phyloP scores from a whole-genome alignment of 129 eudicot species.

The Daucus carota region DNA sequence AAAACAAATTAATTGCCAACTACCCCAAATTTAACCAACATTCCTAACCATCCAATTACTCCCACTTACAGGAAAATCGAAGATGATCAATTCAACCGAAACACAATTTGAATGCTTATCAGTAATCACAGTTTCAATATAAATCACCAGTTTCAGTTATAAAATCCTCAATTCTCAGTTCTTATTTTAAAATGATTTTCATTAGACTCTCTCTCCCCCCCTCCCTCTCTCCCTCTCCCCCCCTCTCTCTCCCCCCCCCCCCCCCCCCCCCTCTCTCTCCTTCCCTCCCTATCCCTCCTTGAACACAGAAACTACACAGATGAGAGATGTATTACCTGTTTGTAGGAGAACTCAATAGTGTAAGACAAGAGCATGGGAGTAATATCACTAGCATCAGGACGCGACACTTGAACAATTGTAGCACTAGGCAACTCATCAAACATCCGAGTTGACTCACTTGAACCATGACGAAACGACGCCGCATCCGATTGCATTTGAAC shows the following conservation, averaged over 20 bases:
- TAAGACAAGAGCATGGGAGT: slow-evolving; percentile 75
- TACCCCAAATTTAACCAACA: neutral
- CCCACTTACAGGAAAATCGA: too few relatives aligned
- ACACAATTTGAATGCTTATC: too few relatives aligned
- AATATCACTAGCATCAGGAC: slow-evolving; percentile 82
- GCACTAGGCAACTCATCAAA: slow-evolving; percentile 88
- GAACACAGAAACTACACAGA: neutral
- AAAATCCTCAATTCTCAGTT: too few relatives aligned
- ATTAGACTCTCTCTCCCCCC: too few relatives aligned
- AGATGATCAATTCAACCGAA: too few relatives aligned
- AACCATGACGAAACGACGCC: slow-evolving; percentile 31
- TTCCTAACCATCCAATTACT: neutral
- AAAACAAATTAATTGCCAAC: neutral
- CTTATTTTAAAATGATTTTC: too few relatives aligned
- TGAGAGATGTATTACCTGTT: slow-evolving; percentile 35
- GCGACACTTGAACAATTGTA: slow-evolving; percentile 65
- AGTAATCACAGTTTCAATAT: too few relatives aligned
- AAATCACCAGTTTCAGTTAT: too few relatives aligned
- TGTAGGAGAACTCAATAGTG: slow-evolving; percentile 74
- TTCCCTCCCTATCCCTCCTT: neutral
- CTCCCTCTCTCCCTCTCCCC: too few relatives aligned
- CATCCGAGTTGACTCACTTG: slow-evolving; percentile 55
- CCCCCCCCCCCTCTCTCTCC: neutral
- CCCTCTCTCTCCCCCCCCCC: neutral
- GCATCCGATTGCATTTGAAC: slow-evolving; percentile 72